Percentiles rank a stretch among this genome's conserved stretches.
Conservation (phyloP, 2,329 filamentous ascomycete species). For the Talaromyces amestolkiae region DNA sequence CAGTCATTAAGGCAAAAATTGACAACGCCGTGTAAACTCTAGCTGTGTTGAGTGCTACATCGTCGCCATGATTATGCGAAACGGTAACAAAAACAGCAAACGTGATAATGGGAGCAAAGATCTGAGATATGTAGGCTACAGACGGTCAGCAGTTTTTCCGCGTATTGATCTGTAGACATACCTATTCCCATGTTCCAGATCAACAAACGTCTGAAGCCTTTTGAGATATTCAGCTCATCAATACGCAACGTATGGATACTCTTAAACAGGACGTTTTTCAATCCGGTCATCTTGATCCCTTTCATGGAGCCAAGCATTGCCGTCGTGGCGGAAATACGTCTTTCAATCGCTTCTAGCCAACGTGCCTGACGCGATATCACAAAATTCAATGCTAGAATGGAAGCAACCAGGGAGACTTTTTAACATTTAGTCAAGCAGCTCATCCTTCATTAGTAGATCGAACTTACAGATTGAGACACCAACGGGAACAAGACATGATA, state of each 20-base stretch:
- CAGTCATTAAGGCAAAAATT: constrained; percentile 28
- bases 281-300: constrained; percentile 51
- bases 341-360: constrained; percentile 53
- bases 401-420: constrained; percentile 36
- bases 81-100: constrained; percentile 27
- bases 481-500: constrained; percentile 42
- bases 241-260: constrained; percentile 41
- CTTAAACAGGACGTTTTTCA: constrained; percentile 42
- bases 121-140: constrained; percentile 39
- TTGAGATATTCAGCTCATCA: constrained; percentile 43
- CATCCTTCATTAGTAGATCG: not conserved
- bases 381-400: constrained; percentile 35
- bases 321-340: constrained; percentile 49
- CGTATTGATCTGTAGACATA: constrained; percentile 20
- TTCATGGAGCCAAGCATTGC: constrained; percentile 52
- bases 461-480: constrained; percentile 37
- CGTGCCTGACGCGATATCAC: constrained; percentile 41
- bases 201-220: constrained; percentile 41
- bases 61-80: constrained; percentile 17
- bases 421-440: not conserved
- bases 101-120: constrained; percentile 39
- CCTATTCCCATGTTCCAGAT: constrained; percentile 43
- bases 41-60: constrained; percentile 29
- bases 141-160: not conserved
- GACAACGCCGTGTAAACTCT: constrained; percentile 30